These are phyloP conservation scores for Penicillium janthinellum DNA, from an alignment of 2,329 filamentous ascomycete genomes.

Conservation along the genomic window DNA sequence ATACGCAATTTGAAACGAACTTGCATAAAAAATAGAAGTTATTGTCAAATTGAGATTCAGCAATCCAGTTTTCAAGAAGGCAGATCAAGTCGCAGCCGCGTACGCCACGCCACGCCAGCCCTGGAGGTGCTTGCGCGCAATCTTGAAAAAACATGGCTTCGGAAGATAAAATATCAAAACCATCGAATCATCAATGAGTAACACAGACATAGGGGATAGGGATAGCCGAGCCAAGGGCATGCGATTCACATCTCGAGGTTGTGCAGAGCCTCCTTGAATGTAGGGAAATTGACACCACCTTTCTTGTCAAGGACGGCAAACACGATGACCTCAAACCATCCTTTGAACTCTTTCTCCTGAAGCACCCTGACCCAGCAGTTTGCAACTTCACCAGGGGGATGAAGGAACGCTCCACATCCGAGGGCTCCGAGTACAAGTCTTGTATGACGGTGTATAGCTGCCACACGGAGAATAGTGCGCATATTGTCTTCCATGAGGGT, in stretches of 20 bases:
- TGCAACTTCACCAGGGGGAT: constrained; percentile 65
- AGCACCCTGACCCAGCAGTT: constrained; percentile 64
- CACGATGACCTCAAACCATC: constrained; percentile 65
- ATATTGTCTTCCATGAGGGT: constrained; percentile 65
- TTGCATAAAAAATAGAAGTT: background rate
- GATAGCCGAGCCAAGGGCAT: background rate
- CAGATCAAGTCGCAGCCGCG: background rate
- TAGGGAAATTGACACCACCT: background rate
- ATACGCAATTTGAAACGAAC: background rate
- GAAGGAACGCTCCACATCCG: constrained; percentile 68
- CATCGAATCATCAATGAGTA: background rate
- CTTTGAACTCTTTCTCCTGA: constrained; percentile 61
- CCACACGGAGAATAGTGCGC: constrained; percentile 61
- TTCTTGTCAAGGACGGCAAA: constrained; percentile 62
- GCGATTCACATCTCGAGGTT: background rate
- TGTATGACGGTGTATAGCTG: constrained; percentile 58
- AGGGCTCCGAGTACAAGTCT: constrained; percentile 68
- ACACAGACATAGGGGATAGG: background rate
- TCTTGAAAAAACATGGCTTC: background rate
- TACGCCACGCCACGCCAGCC: background rate
- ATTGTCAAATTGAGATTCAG: background rate
- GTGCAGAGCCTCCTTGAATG: background rate
- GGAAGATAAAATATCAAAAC: background rate
- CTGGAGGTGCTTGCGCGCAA: background rate
- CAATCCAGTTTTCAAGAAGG: background rate